Evolutionary conservation across 2,329 filamentous ascomycete genomes (phyloP).

Genomic region (Fusarium sp.): DNA sequence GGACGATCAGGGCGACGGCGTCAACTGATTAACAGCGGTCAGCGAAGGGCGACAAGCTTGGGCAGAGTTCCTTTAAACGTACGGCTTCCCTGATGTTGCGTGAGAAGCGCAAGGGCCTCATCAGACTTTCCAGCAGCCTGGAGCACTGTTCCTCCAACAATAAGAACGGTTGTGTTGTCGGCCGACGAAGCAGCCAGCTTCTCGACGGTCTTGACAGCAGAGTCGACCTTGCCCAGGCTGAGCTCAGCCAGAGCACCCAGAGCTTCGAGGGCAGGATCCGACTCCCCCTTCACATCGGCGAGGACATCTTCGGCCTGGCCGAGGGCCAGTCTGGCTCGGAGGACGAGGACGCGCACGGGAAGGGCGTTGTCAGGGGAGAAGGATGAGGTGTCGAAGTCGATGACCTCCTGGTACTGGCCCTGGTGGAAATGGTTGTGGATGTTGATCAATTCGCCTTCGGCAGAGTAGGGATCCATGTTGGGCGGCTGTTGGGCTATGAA

Average conservation of each 20-base stretch:
- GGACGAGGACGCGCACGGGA: conserved; percentile 77
- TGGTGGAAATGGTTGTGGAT: conserved; percentile 75
- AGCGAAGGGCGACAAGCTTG: conserved; percentile 30
- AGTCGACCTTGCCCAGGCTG: conserved; percentile 64
- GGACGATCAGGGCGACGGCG: conserved; percentile 85
- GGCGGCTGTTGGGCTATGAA: conserved; percentile 33
- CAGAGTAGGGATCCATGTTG: conserved; percentile 73
- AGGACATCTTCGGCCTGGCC: conserved; percentile 79
- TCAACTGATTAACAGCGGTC: conserved; percentile 58
- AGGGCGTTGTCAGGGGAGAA: conserved; percentile 81
- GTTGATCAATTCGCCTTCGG: conserved; percentile 75
- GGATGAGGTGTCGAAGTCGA: conserved; percentile 82
- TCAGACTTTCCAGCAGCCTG: conserved; percentile 83
- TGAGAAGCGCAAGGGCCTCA: conserved; percentile 79
- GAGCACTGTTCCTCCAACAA: conserved; percentile 81
- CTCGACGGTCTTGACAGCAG: conserved; percentile 69
- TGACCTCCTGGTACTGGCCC: conserved; percentile 84
- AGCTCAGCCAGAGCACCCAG: conserved; percentile 77
- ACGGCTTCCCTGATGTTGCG: conserved; percentile 87
- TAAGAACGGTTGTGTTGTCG: conserved; percentile 82
- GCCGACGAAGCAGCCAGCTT: conserved; percentile 70
- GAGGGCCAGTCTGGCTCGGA: conserved; percentile 83
- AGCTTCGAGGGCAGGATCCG: conserved; percentile 76
- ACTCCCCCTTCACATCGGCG: conserved; percentile 69
- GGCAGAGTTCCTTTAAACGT: conserved; percentile 49